Conservation (phyloP, 1,284 basidiomycete genomes). For the Ustilago cynodontis region DNA sequence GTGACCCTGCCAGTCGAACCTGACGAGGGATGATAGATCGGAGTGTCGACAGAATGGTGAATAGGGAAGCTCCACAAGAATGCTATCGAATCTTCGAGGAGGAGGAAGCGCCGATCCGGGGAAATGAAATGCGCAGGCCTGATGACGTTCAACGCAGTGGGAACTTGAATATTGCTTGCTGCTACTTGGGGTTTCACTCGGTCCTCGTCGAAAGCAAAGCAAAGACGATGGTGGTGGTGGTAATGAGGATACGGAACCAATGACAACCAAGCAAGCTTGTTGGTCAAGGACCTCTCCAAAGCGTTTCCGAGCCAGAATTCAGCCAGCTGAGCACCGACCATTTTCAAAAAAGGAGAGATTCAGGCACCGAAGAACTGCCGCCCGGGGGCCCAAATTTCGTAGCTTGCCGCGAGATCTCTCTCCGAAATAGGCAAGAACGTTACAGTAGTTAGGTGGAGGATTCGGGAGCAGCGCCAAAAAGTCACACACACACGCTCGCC, state of each 20-base stretch:
- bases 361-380: conserved; percentile 28
- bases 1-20: conserved; percentile 39
- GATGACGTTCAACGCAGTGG: not conserved
- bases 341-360: not conserved
- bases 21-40: conserved; percentile 32
- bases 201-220: not conserved
- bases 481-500: not conserved
- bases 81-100: not conserved
- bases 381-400: not conserved
- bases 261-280: not conserved
- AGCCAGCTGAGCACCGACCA: conserved; percentile 15
- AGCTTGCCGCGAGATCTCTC: too few species aligned
- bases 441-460: conserved; percentile 17
- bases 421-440: not conserved
- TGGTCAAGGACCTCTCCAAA: not conserved
- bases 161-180: not conserved
- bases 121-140: conserved; percentile 4
- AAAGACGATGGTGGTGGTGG: conserved; percentile 13
- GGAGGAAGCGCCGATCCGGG: not conserved
- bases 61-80: not conserved
- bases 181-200: not conserved
- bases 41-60: conserved; percentile 40
- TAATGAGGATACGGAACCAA: conserved; percentile 3
- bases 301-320: not conserved
- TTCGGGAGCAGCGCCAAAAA: conserved; percentile 2